Evolutionary conservation across 352 stramenopile genomes (phyloP).

Genomic region (Pythium vanterpoolii): DNA sequence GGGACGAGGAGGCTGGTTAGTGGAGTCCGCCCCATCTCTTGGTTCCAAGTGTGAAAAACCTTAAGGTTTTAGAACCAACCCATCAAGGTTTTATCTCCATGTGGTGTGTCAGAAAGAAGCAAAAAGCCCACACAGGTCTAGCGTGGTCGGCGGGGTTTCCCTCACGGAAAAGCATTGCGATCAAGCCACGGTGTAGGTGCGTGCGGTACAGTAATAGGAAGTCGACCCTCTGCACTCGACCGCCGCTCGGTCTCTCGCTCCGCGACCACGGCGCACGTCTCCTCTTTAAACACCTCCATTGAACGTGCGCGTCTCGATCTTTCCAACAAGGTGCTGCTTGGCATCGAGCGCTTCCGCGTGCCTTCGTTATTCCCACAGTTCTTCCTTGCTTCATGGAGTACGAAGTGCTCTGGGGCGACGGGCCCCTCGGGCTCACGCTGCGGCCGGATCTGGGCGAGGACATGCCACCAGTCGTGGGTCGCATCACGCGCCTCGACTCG

Average conservation of each 20-base stretch:
- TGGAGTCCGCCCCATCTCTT: not conserved
- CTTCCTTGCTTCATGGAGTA: conserved; percentile 74
- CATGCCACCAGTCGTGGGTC: conserved; percentile 84
- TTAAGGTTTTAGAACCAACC: conserved; percentile 3
- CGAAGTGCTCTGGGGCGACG: conserved; percentile 83
- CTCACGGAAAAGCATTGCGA: conserved; percentile 20
- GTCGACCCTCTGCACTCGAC: too few species aligned
- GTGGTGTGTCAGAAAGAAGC: conserved; percentile 25
- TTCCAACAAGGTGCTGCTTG: conserved; percentile 1
- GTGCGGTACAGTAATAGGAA: too few species aligned
- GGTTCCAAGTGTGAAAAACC: conserved; percentile 1
- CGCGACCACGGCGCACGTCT: conserved; percentile 10
- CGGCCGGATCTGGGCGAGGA: conserved; percentile 81
- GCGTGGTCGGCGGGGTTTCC: conserved; percentile 15
- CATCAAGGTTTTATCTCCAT: conserved; percentile 7
- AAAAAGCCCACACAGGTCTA: too few species aligned
- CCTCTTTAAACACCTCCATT: not conserved
- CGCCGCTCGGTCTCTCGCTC: conserved; percentile 4
- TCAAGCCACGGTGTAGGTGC: too few species aligned
- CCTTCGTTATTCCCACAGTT: not conserved
- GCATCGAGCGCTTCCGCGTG: not conserved
- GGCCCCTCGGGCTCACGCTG: conserved; percentile 75
- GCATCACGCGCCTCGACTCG: conserved; percentile 85
- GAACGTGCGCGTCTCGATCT: conserved; percentile 4
- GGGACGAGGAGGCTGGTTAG: too few species aligned